Evolutionary conservation across 805 yeast species (phyloP), one percentile per base, ranked within the genome.

Genomic region (Torulaspora gathmanii): DNA sequence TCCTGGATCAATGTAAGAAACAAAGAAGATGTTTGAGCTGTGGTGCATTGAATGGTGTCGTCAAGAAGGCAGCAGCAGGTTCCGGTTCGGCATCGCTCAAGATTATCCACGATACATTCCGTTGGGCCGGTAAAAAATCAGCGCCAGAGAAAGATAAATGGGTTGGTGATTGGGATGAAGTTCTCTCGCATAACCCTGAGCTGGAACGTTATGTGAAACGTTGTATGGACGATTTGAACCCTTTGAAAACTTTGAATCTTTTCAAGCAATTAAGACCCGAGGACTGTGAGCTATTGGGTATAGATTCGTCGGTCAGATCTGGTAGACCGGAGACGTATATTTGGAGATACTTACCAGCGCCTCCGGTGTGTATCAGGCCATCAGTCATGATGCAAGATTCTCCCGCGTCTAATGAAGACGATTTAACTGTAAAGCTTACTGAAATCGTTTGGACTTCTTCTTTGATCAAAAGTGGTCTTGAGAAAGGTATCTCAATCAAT

Each of bases 291-390:
- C 73, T 93, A 15, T 70, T 93, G 26, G 99, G 99, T 44, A 80
- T 93, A 43, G 93, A 93, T 59, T 79, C 96, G 1, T 76, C 86
- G 3, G 52, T 57, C 17, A 78, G 80, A 55, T 87, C 89, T 30
- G 96, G 97, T 37, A 76, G 97, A 54, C 99, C 98, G 4, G 98
- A 91, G 68, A 87, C 85, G 75, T 93, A 90, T 64, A 79, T 93
- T 31, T 93, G 99, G 99, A 79, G 95, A 61, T 93, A 90, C 63
- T 75, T 93, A 44, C 99, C 99, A 0, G 98, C 98, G 0, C 99
- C 99, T 1, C 99, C 99, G 0, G 97, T 95, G 15, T 93, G 99
- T 74, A 93, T 93, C 45, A 79, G 99, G 54, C 99, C 99, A 3
- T 90, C 98, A 4, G 98, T 93, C 25, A 74, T 82, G 71, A 88